A percentile compares a stretch with the other conserved stretches of the same genome.
phyloP scores from a whole-genome alignment of 176 grass and related monocot species.

The Phoenix roebelenii region DNA sequence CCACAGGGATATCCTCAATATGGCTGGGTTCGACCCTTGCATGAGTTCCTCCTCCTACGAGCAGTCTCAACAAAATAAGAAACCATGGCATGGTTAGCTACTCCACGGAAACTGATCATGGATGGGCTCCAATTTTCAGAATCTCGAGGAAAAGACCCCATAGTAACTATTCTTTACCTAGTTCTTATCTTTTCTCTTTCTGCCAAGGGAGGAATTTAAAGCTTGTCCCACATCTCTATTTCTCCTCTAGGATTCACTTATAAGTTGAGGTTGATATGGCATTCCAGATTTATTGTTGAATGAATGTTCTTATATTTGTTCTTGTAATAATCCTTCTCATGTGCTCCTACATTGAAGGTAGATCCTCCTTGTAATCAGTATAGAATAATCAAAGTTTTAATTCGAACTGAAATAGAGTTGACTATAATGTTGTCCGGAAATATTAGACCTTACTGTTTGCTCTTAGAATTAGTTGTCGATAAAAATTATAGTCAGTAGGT shows the following conservation, averaged over 20 bases:
- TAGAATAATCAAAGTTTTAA: conserved; percentile 1
- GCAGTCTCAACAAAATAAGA: conserved; percentile 43
- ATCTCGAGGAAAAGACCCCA: too few species aligned
- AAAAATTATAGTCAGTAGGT: too few species aligned
- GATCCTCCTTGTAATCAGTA: not conserved
- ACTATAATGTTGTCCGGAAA: not conserved
- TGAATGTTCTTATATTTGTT: not conserved
- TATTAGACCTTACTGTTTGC: too few species aligned
- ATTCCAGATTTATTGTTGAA: not conserved
- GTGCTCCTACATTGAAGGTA: not conserved
- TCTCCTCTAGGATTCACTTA: not conserved
- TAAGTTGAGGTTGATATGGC: conserved; percentile 5
- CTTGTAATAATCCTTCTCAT: conserved; percentile 1
- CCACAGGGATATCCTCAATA: conserved; percentile 72
- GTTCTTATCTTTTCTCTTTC: not conserved
- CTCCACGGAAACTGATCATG: not conserved
- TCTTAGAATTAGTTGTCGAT: too few species aligned
- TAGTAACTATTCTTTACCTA: too few species aligned
- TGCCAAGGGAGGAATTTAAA: not conserved
- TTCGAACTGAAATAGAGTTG: conserved; percentile 1
- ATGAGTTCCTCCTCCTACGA: conserved; percentile 54
- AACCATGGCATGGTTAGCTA: conserved; percentile 57
- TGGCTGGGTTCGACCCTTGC: conserved; percentile 58
- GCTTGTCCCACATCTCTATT: not conserved
- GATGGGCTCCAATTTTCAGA: too few species aligned